Conservation (phyloP, 177 flowering plant genomes). For the Vitis hybrid region DNA sequence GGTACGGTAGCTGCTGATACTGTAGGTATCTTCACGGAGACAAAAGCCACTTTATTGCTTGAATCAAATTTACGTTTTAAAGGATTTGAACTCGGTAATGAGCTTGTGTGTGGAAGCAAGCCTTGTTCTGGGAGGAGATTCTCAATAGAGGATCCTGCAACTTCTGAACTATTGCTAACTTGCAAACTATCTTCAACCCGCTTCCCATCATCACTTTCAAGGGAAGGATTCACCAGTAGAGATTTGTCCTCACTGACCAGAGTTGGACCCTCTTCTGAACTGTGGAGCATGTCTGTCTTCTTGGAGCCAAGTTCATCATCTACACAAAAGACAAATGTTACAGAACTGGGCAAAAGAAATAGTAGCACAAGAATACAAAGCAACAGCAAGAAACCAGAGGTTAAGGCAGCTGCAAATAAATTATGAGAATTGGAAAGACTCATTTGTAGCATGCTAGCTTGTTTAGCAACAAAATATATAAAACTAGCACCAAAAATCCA, state of each 20-base stretch:
- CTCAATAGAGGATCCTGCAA: conserved; percentile 11
- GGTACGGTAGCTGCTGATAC: conserved; percentile 13
- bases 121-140: conserved; percentile 6
- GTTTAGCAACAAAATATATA: not conserved
- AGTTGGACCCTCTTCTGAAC: conserved; percentile 9
- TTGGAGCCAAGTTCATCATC: conserved; percentile 28
- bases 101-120: conserved; percentile 7
- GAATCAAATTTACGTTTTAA: conserved; percentile 14
- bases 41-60: conserved; percentile 49
- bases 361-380: not conserved
- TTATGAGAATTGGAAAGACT: not conserved
- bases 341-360: too few species aligned
- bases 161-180: conserved; percentile 1
- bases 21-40: conserved; percentile 38
- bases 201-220: conserved; percentile 5
- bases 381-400: not conserved
- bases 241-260: conserved; percentile 2
- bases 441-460: too few species aligned
- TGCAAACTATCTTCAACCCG: conserved; percentile 10
- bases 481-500: not conserved
- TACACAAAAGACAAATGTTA: conserved; percentile 11
- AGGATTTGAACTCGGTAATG: conserved; percentile 14
- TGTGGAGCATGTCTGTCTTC: conserved; percentile 10
- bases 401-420: not conserved
- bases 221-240: conserved; percentile 2